A percentile compares a stretch with the other conserved stretches of the same genome.
phyloP scores from a whole-genome alignment of 305 asterid species.

The Stenogyne calaminthoides region DNA sequence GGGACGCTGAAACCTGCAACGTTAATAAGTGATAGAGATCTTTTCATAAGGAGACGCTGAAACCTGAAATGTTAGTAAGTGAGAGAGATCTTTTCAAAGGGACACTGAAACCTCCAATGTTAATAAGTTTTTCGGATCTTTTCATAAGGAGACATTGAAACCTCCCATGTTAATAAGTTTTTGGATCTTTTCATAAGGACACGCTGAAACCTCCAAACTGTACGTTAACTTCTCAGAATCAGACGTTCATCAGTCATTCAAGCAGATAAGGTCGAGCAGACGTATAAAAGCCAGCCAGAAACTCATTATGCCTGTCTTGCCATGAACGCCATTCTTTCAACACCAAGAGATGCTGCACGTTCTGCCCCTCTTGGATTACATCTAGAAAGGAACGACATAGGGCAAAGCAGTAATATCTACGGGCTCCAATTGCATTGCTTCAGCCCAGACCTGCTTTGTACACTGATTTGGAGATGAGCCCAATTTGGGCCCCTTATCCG shows the following conservation, averaged over 20 bases:
- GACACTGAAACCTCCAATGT: neutral
- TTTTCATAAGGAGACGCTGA: too few relatives aligned
- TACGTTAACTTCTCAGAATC: neutral
- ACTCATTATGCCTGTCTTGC: neutral
- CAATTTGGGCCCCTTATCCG: conserved; percentile 34
- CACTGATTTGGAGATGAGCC: conserved; percentile 29
- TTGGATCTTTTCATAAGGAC: too few relatives aligned
- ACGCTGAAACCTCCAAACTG: neutral
- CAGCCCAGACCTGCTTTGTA: conserved; percentile 52
- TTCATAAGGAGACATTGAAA: neutral
- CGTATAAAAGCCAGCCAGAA: neutral
- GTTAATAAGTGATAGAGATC: too few relatives aligned
- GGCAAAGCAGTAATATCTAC: conserved; percentile 54
- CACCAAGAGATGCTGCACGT: neutral
- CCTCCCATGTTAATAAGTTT: too few relatives aligned
- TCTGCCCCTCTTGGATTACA: neutral
- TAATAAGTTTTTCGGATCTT: neutral
- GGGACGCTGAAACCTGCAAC: too few relatives aligned
- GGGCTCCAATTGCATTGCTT: conserved; percentile 44
- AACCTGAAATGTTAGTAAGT: neutral
- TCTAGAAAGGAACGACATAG: conserved; percentile 55
- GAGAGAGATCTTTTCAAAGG: neutral
- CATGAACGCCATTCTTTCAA: neutral
- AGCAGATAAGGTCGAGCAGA: neutral
- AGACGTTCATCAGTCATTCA: neutral